These are phyloP conservation scores for Triglochin maritima DNA, from an alignment of 106 monocot species.

Conservation along the genomic window DNA sequence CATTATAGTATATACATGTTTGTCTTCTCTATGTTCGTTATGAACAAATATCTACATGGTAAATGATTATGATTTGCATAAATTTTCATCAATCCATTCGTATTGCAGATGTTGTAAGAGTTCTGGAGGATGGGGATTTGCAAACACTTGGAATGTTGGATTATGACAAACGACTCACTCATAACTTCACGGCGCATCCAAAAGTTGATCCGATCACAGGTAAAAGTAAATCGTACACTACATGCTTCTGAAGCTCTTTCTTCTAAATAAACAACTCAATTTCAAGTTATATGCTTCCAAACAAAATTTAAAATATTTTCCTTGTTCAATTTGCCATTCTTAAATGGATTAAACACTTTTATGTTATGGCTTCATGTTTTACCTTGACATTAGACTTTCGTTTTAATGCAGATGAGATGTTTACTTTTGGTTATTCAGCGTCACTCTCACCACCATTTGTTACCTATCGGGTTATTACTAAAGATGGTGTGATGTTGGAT, in stretches of 20 bases:
- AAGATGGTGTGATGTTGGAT: slow-evolving; percentile 76
- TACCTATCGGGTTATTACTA: slow-evolving; percentile 73
- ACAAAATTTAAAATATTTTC: too few relatives aligned
- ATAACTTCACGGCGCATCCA: slow-evolving; percentile 91
- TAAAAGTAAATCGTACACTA: slow-evolving; percentile 3
- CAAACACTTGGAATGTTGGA: slow-evolving; percentile 82
- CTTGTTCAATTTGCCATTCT: neutral
- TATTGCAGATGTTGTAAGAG: slow-evolving; percentile 61
- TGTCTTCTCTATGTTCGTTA: neutral
- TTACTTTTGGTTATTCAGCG: slow-evolving; percentile 73
- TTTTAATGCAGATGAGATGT: slow-evolving; percentile 72
- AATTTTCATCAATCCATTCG: neutral
- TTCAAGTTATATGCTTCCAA: too few relatives aligned
- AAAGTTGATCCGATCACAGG: slow-evolving; percentile 86
- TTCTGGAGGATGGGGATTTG: slow-evolving; percentile 92
- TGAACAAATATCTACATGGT: neutral
- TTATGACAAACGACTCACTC: slow-evolving; percentile 75
- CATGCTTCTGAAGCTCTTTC: too few relatives aligned
- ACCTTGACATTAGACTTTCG: neutral
- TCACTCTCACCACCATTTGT: slow-evolving; percentile 38
- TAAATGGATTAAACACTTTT: neutral
- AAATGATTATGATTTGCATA: neutral
- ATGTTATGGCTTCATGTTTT: neutral
- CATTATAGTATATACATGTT: neutral
- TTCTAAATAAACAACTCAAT: too few relatives aligned